Evolutionary conservation across 2,329 filamentous ascomycete genomes (phyloP).

Genomic region (Delphinella strobiligena): DNA sequence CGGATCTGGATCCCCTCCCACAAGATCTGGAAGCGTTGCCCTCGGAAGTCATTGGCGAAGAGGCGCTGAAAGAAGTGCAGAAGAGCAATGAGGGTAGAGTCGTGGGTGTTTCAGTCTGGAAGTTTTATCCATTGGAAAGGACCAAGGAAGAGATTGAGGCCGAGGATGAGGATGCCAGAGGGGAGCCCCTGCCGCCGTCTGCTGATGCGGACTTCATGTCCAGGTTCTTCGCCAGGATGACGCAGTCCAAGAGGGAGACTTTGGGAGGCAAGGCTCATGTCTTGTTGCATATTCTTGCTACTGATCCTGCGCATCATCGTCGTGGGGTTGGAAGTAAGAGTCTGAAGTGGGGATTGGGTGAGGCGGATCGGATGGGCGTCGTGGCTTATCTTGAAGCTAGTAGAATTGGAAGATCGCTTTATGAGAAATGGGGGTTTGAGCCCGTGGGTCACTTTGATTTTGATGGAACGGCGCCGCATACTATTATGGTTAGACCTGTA

Average conservation of each 20-base stretch:
- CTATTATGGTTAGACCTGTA: not conserved
- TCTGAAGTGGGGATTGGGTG: conserved; percentile 26
- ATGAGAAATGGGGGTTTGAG: conserved; percentile 26
- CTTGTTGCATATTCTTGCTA: conserved; percentile 20
- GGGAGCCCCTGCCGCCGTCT: conserved; percentile 12
- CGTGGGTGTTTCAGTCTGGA: conserved; percentile 21
- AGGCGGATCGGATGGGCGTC: conserved; percentile 27
- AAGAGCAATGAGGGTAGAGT: conserved; percentile 9
- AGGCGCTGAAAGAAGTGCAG: conserved; percentile 7
- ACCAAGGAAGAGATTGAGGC: conserved; percentile 16
- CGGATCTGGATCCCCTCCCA: conserved; percentile 12
- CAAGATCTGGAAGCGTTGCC: conserved; percentile 2
- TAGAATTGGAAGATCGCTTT: conserved; percentile 25
- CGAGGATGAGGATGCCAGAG: conserved; percentile 9
- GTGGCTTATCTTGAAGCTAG: conserved; percentile 29
- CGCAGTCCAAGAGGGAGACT: conserved; percentile 12
- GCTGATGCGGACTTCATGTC: conserved; percentile 11
- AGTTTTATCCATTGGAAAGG: conserved; percentile 15
- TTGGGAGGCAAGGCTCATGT: conserved; percentile 17
- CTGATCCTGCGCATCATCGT: conserved; percentile 27
- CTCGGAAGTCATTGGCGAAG: not conserved
- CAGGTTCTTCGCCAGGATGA: conserved; percentile 13
- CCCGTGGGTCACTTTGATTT: conserved; percentile 15
- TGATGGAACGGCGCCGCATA: conserved; percentile 13
- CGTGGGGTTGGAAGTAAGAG: conserved; percentile 27